Base-by-base conservation (phyloP, 768 basidiomycete species). In the Kwoniella dendrophila region DNA sequence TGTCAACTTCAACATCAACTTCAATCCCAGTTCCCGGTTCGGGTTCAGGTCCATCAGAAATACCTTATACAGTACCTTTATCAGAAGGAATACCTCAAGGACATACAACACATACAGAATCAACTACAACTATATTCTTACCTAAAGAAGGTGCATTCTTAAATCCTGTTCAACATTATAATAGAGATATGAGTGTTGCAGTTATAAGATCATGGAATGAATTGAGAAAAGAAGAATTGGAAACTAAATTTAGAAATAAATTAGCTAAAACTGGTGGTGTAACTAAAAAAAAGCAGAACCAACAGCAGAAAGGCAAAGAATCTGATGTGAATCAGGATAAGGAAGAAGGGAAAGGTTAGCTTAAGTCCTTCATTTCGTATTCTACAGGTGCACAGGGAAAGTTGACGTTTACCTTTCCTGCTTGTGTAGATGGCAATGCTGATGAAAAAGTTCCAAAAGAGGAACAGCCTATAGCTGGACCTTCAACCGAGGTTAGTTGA, bases 161-260 rank as follows among this genome's bases (percentile, higher is more conserved):
- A 63, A 99, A 99, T 75, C 95, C 96, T 5, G 88, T 97, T 12
- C 96, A 99, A 76, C 92, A 99, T 79, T 99, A 96, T 83, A 99
- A 99, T 80, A 84, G 96, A 38, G 96, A 99, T 80, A 78, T 91
- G 47, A 92, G 90, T 66, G 87, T 97, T 43, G 91, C 92, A 22
- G 89, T 89, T 67, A 97, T 99, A 58, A 83, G 87, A 30, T 86
- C 87, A 3, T 99, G 92, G 92, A 88, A 89, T 62, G 89, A 93
- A 71, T 82, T 86, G 57, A 54, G 75, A 58, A 70, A 73, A 49
- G 75, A 73, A 27, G 71, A 71, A 41, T 32, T 64, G 11, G 54
- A 70, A 33, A 56, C 12, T 16, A 70, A 69, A 47, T 77, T 62
- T 63, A 56, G 59, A 32, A 45, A 85, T 40, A 84, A 88, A 73